A percentile compares a stretch with the other conserved stretches of the same genome.
Conservation (phyloP, 345 rosid genomes). For the Brassica nigra region DNA sequence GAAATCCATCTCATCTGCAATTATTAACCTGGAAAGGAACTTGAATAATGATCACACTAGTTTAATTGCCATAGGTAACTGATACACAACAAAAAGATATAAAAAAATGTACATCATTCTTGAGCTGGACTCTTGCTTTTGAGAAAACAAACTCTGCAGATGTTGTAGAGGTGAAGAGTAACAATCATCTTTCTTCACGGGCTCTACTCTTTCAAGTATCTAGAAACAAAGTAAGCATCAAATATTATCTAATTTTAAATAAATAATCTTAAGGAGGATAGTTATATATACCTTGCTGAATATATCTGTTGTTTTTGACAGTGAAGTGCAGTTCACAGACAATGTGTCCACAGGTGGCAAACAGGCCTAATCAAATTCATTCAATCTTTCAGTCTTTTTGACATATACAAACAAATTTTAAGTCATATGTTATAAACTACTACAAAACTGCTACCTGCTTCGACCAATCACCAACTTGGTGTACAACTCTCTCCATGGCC, state of each 20-base stretch:
- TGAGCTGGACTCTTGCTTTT: constrained; percentile 43
- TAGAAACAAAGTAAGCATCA: constrained; percentile 40
- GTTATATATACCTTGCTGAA: constrained; percentile 68
- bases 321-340: constrained; percentile 68
- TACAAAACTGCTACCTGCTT: constrained; percentile 47
- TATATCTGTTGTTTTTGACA: constrained; percentile 62
- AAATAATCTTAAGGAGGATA: not conserved
- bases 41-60: not conserved
- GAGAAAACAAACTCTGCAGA: constrained; percentile 70
- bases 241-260: not conserved
- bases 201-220: constrained; percentile 51
- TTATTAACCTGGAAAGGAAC: constrained; percentile 57
- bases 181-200: constrained; percentile 39
- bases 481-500: constrained; percentile 65
- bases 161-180: constrained; percentile 54
- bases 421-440: not conserved
- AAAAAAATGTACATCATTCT: constrained; percentile 65
- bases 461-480: constrained; percentile 56
- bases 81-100: not conserved
- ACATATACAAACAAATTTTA: not conserved
- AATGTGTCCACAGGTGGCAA: constrained; percentile 54
- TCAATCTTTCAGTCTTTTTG: not conserved
- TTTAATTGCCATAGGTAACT: not conserved
- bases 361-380: constrained; percentile 46
- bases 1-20: constrained; percentile 91